A percentile compares a stretch with the other conserved stretches of the same genome.
Conservation (phyloP, 1,139 yeast species). For the Blastobotrys illinoisensis region DNA sequence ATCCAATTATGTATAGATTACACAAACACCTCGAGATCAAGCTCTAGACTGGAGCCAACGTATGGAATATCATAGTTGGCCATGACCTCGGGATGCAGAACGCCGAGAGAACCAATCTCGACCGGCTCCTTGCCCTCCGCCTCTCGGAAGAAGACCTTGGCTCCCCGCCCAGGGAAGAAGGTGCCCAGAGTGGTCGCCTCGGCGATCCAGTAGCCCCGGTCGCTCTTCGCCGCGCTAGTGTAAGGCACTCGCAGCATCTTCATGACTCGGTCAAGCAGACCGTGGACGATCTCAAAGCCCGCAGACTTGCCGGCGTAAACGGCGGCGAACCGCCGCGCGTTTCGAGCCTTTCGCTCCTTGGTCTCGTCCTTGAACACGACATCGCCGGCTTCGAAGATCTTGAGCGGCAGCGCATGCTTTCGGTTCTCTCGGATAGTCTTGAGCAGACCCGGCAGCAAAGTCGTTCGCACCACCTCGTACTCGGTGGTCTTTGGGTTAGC, state of each 20-base stretch:
- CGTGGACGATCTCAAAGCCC: constrained; percentile 93
- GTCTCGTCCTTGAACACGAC: constrained; percentile 77
- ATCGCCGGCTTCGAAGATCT: constrained; percentile 93
- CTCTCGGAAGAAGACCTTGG: constrained; percentile 69
- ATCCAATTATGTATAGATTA: not conserved
- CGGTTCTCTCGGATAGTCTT: constrained; percentile 95
- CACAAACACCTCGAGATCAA: constrained; percentile 57
- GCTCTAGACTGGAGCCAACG: constrained; percentile 80
- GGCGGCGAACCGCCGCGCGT: constrained; percentile 94
- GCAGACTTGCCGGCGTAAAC: constrained; percentile 90
- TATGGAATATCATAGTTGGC: constrained; percentile 82
- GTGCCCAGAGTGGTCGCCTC: constrained; percentile 41
- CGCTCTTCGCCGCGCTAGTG: constrained; percentile 52
- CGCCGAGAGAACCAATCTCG: constrained; percentile 80
- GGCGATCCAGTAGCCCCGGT: constrained; percentile 57
- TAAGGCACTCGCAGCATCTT: constrained; percentile 89
- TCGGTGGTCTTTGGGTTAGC: constrained; percentile 96
- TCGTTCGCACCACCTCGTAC: constrained; percentile 96
- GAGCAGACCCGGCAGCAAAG: constrained; percentile 87
- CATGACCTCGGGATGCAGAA: constrained; percentile 92
- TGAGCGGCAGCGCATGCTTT: constrained; percentile 90
- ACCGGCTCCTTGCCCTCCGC: constrained; percentile 37
- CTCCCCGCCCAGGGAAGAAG: constrained; percentile 97
- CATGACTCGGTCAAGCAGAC: constrained; percentile 91
- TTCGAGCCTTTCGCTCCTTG: constrained; percentile 83